Percentiles rank a stretch among this genome's conserved stretches.
Evolutionary conservation across 495 filamentous ascomycete genomes (phyloP).

Genomic region (Xylaria venustula): DNA sequence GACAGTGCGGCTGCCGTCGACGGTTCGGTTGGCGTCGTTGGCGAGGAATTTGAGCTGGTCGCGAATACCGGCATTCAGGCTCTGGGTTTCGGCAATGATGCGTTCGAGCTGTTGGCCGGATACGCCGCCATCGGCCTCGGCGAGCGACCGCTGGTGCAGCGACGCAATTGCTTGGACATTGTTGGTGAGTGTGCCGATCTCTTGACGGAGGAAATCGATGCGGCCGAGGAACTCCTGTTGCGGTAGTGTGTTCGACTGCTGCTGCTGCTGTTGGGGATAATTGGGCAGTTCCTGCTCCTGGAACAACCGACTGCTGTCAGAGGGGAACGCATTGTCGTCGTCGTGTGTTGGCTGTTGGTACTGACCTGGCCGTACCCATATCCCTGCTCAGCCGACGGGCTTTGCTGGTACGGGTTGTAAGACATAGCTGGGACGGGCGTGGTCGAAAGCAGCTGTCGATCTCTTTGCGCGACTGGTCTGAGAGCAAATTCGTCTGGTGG

Average conservation of each 20-base stretch:
- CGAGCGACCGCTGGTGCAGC: slow-evolving; percentile 60
- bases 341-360: neutral
- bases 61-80: slow-evolving; percentile 62
- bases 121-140: slow-evolving; percentile 49
- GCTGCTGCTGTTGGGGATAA: slow-evolving; percentile 30
- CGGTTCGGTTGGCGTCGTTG: slow-evolving; percentile 57
- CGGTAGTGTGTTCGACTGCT: slow-evolving; percentile 39
- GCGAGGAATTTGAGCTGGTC: slow-evolving; percentile 68
- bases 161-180: slow-evolving; percentile 57
- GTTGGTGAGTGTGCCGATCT: slow-evolving; percentile 55
- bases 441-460: neutral
- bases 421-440: slow-evolving; percentile 33
- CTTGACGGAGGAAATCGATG: slow-evolving; percentile 54
- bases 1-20: slow-evolving; percentile 48
- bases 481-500: too few relatives aligned
- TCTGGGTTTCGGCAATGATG: slow-evolving; percentile 61
- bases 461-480: too few relatives aligned
- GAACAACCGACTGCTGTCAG: neutral
- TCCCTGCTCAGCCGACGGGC: slow-evolving; percentile 44
- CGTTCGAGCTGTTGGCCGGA: slow-evolving; percentile 51
- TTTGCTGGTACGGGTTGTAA: slow-evolving; percentile 46
- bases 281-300: slow-evolving; percentile 43
- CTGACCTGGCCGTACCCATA: slow-evolving; percentile 41
- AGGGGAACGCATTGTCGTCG: neutral
- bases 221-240: slow-evolving; percentile 60